Evolutionary conservation across 2,329 filamentous ascomycete species (phyloP), one percentile per base, ranked within the genome.

Genomic region (Penicillium aurantiogriseum): DNA sequence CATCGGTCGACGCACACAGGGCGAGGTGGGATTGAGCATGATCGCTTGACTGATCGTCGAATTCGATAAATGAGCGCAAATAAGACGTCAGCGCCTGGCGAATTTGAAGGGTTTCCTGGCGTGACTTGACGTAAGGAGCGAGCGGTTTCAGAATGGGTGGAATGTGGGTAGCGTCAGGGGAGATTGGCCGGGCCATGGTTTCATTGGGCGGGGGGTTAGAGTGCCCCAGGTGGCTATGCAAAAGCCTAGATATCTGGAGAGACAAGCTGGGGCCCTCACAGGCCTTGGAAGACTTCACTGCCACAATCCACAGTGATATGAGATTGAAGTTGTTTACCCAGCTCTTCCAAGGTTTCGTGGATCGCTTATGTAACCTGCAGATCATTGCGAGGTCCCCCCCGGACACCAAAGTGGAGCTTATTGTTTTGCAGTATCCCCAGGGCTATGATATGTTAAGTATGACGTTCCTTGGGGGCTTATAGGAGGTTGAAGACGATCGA

Each of bases 31-130:
- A 73, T 29, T 64, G 61, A 23, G 64, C 51, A 52, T 63, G 57
- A 33, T 57, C 40, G 17, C 60, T 62, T n/a, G 59, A 62, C 23
- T 66, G 57, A 47, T 72, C 69, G 31, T 72, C 61, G 33, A 72
- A 72, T 11, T 63, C 62, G 27, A 77, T 69, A 25, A 74, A 70
- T 4, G 74, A 74, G 51, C 68, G 70, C 9, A 77, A 67, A 57
- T 77, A 73, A 21, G 62, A 61, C 27, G 75, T 76, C 63, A 77
- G 60, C 5, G 66, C 71, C 58, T 75, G 74, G 60, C 75, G 74
- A 46, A 77, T 76, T 27, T 64, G 69, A 43, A 76, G 69, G 43
- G 68, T 68, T 60, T 77, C 75, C 60, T 75, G 72, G 40, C 72
- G 70, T 51, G 65, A 65, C 56, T 71, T 75, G 64, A 77, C 62